Conservation (phyloP, 2,329 filamentous ascomycete species). For the Purpureocillium takamizusanense region DNA sequence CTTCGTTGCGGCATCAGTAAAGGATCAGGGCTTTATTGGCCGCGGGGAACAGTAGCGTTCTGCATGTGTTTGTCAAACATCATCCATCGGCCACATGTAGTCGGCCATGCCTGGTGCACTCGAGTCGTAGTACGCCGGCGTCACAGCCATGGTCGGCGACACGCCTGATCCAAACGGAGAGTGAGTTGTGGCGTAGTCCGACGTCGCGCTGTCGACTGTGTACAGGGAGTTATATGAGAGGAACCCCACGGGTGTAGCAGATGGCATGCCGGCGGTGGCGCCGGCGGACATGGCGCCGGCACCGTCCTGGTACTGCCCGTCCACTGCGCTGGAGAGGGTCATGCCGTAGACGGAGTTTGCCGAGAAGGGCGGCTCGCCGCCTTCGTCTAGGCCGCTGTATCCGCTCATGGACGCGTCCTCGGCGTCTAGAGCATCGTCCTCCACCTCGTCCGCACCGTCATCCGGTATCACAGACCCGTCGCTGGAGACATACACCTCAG, state of each 20-base stretch:
- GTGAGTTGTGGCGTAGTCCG: not conserved
- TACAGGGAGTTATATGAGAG: not conserved
- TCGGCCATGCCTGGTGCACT: not conserved
- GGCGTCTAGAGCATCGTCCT: constrained; percentile 11
- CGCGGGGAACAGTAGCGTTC: too few species aligned
- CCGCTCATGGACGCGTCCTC: too few species aligned
- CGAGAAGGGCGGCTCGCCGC: too few species aligned
- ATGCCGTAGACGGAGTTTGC: not conserved
- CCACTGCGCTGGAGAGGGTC: not conserved
- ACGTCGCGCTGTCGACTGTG: not conserved
- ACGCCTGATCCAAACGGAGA: not conserved
- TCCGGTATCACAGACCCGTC: constrained; percentile 26
- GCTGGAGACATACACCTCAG: constrained; percentile 36
- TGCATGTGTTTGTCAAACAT: not conserved
- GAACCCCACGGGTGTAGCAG: not conserved
- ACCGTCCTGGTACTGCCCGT: not conserved
- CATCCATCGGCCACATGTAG: constrained; percentile 3
- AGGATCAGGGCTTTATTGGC: too few species aligned
- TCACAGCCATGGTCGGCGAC: not conserved
- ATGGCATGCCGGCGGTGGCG: not conserved
- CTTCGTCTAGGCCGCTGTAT: too few species aligned
- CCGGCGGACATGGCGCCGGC: not conserved
- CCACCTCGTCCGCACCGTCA: constrained; percentile 21
- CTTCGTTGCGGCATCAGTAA: too few species aligned
- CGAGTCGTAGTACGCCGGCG: not conserved